Evolutionary conservation across 805 yeast species (phyloP).

Genomic region (Saccharomycopsis guyanensis): DNA sequence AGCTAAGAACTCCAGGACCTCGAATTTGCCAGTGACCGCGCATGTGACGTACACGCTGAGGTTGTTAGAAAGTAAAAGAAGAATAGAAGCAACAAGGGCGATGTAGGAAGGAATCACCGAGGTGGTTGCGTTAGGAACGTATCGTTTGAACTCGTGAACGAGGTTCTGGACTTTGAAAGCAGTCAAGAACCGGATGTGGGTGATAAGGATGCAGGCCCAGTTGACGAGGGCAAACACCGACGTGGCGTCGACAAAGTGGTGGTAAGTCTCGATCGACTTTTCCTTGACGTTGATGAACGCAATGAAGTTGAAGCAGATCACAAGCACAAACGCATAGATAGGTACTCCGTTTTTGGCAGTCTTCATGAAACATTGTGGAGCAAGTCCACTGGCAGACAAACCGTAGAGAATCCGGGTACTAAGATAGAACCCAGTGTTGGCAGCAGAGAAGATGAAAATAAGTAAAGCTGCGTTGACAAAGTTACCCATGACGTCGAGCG

Average conservation of each 20-base stretch:
- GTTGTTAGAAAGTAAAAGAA: slow-evolving; percentile 58
- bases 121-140: slow-evolving; percentile 58
- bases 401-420: slow-evolving; percentile 39
- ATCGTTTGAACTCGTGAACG: slow-evolving; percentile 39
- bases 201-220: slow-evolving; percentile 37
- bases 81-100: slow-evolving; percentile 44
- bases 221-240: slow-evolving; percentile 31
- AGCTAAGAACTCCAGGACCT: slow-evolving; percentile 62
- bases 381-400: slow-evolving; percentile 38
- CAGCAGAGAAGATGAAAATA: slow-evolving; percentile 16
- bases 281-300: slow-evolving; percentile 37
- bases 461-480: slow-evolving; percentile 16
- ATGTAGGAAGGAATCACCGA: slow-evolving; percentile 62
- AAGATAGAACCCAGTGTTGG: slow-evolving; percentile 36
- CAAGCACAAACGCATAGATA: slow-evolving; percentile 33
- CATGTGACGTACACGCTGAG: slow-evolving; percentile 65
- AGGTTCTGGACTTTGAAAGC: slow-evolving; percentile 40
- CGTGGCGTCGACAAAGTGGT: slow-evolving; percentile 35
- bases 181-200: slow-evolving; percentile 38
- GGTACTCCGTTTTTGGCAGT: slow-evolving; percentile 40
- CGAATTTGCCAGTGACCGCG: slow-evolving; percentile 31
- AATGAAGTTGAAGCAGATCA: slow-evolving; percentile 33
- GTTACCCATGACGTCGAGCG: slow-evolving; percentile 12
- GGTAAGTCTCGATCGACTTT: slow-evolving; percentile 32
- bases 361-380: slow-evolving; percentile 35